Evolutionary conservation across 768 basidiomycete species (phyloP).

Genomic region (Amyloporia xantha): DNA sequence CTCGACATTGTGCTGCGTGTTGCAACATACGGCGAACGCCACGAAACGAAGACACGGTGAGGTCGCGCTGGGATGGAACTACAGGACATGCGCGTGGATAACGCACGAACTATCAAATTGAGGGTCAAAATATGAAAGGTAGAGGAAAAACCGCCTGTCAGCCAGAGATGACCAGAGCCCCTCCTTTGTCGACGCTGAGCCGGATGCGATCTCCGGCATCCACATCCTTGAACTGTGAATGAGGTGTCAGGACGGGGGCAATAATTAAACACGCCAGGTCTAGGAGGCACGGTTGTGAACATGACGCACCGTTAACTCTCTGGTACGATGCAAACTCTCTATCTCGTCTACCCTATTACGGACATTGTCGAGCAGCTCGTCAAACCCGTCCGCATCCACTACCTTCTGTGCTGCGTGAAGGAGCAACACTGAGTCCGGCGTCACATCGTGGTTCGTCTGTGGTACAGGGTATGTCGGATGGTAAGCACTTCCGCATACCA

Average conservation of each 20-base stretch:
- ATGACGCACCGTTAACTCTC: slow-evolving; percentile 61
- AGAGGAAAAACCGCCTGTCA: not conserved
- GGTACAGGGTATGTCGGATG: slow-evolving; percentile 6
- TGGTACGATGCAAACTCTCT: slow-evolving; percentile 74
- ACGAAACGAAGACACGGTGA: not conserved
- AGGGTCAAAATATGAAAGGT: not conserved
- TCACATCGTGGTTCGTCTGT: slow-evolving; percentile 67
- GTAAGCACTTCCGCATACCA: slow-evolving; percentile 3
- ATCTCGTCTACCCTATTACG: slow-evolving; percentile 79
- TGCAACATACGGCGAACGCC: not conserved
- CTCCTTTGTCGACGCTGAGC: slow-evolving; percentile 47
- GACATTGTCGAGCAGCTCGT: slow-evolving; percentile 68
- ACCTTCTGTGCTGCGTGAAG: slow-evolving; percentile 68
- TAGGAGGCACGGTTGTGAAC: not conserved
- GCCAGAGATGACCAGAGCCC: not conserved
- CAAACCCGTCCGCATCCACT: slow-evolving; percentile 69
- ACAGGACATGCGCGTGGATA: not conserved
- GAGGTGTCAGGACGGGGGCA: not conserved
- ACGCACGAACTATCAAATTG: not conserved
- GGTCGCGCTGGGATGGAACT: not conserved
- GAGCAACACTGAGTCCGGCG: slow-evolving; percentile 74
- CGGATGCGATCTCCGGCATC: slow-evolving; percentile 33
- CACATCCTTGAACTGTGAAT: slow-evolving; percentile 35
- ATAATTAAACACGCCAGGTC: not conserved
- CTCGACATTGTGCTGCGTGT: not conserved